Percentiles rank a stretch among this genome's conserved stretches.
These are phyloP conservation scores for Pascua sp. DNA, from an alignment of 1,284 basidiomycete species.

Conservation along the genomic window DNA sequence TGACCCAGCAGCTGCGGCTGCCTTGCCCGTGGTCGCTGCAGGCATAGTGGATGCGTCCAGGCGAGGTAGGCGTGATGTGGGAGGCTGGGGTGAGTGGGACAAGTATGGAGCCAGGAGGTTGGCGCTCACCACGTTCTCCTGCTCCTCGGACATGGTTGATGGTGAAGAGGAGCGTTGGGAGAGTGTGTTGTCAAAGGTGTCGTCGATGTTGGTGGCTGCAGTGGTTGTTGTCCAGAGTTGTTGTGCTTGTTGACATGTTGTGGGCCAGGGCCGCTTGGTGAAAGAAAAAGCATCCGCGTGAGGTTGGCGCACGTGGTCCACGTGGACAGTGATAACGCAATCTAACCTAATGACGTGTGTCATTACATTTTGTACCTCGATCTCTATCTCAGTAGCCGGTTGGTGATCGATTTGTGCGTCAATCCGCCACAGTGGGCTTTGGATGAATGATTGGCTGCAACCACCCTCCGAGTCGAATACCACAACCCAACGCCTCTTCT, in stretches of 20 bases:
- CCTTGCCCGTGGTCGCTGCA: too few species aligned
- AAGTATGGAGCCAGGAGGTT: background rate
- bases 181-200: background rate
- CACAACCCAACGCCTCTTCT: too few species aligned
- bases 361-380: too few species aligned
- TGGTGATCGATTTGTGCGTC: too few species aligned
- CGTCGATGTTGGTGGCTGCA: conserved; percentile 3
- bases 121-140: conserved; percentile 33
- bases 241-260: conserved; percentile 6
- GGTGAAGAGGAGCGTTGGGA: too few species aligned
- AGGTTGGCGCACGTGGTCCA: background rate
- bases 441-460: too few species aligned
- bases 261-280: too few species aligned
- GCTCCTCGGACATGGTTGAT: conserved; percentile 34
- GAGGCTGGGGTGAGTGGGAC: conserved; percentile 9
- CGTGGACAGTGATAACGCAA: background rate
- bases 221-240: conserved; percentile 11
- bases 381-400: too few species aligned
- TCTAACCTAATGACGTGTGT: conserved; percentile 10
- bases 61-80: conserved; percentile 30
- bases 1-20: too few species aligned
- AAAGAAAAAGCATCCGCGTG: conserved; percentile 13
- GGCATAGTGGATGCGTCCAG: too few species aligned
- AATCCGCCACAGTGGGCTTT: too few species aligned
- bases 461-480: too few species aligned